Conservation (phyloP, 176 grass and related monocot species). For the Avena sativa region DNA sequence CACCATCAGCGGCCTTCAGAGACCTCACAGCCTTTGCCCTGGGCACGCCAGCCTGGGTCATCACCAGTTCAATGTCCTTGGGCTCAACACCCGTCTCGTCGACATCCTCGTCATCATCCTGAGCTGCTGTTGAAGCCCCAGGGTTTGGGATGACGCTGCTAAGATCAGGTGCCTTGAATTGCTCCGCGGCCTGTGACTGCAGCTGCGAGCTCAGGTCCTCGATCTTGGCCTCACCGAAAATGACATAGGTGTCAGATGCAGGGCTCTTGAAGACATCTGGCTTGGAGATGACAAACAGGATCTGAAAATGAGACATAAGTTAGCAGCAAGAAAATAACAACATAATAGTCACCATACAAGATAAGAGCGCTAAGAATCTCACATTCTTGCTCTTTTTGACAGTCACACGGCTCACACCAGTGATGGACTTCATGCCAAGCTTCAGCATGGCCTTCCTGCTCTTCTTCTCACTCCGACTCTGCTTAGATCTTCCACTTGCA, state of each 20-base stretch:
- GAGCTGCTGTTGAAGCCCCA: slow-evolving; percentile 39
- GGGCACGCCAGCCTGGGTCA: slow-evolving; percentile 60
- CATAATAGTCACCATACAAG: background rate
- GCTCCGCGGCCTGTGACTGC: slow-evolving; percentile 63
- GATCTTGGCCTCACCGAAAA: slow-evolving; percentile 77
- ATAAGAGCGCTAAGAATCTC: background rate
- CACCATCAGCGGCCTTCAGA: slow-evolving; percentile 54
- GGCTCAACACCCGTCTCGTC: slow-evolving; percentile 67
- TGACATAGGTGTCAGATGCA: slow-evolving; percentile 70
- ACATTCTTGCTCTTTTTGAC: slow-evolving; percentile 88
- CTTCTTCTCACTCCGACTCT: slow-evolving; percentile 84
- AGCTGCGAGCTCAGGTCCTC: slow-evolving; percentile 68
- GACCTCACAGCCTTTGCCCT: slow-evolving; percentile 66
- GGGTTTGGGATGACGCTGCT: slow-evolving; percentile 60
- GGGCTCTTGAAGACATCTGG: slow-evolving; percentile 86
- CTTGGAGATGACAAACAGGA: slow-evolving; percentile 75
- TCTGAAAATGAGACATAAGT: slow-evolving; percentile 33
- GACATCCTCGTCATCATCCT: slow-evolving; percentile 51
- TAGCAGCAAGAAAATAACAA: background rate
- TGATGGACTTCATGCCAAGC: slow-evolving; percentile 79
- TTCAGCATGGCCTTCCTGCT: slow-evolving; percentile 85
- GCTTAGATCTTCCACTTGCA: slow-evolving; percentile 72
- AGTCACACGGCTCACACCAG: slow-evolving; percentile 82
- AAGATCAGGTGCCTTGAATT: slow-evolving; percentile 66
- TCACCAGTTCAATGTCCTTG: slow-evolving; percentile 73